These are phyloP conservation scores for Microbotryomycetes sp. DNA, from an alignment of 1,284 basidiomycete species.

Conservation along the genomic window DNA sequence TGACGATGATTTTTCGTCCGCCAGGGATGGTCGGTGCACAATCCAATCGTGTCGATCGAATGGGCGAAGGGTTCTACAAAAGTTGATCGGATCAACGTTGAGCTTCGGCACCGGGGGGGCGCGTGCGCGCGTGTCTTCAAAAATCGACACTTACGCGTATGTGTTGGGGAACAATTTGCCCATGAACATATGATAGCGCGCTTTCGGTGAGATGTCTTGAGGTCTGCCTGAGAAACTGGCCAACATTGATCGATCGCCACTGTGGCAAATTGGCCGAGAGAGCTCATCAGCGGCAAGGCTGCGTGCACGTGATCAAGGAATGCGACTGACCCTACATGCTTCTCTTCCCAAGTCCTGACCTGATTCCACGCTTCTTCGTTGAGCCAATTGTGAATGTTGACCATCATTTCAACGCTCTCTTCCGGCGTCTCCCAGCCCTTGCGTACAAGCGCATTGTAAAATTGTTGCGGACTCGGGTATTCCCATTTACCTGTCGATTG, in stretches of 20 bases:
- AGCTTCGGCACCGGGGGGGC: background rate
- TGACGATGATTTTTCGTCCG: conserved; percentile 5
- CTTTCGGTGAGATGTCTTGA: conserved; percentile 72
- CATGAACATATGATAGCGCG: conserved; percentile 73
- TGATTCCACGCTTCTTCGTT: conserved; percentile 97
- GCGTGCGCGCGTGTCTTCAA: background rate
- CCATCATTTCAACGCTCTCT: conserved; percentile 94
- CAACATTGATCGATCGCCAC: conserved; percentile 55
- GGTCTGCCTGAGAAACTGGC: conserved; percentile 84
- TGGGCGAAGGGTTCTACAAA: conserved; percentile 70
- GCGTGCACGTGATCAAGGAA: background rate
- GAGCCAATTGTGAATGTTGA: conserved; percentile 95
- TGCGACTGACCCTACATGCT: conserved; percentile 50
- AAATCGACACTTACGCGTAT: conserved; percentile 62
- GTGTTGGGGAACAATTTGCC: conserved; percentile 79
- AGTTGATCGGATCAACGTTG: background rate
- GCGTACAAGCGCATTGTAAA: conserved; percentile 92
- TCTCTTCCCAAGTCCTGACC: conserved; percentile 86
- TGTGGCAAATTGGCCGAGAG: conserved; percentile 16
- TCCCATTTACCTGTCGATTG: conserved; percentile 66
- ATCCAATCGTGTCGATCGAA: conserved; percentile 99
- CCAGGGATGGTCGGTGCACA: conserved; percentile 23
- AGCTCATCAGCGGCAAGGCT: background rate
- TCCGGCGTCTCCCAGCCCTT: conserved; percentile 99
- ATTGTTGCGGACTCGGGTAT: conserved; percentile 97